Base-by-base conservation (phyloP, 2,329 filamentous ascomycete species). In the Fusarium verrucosum region DNA sequence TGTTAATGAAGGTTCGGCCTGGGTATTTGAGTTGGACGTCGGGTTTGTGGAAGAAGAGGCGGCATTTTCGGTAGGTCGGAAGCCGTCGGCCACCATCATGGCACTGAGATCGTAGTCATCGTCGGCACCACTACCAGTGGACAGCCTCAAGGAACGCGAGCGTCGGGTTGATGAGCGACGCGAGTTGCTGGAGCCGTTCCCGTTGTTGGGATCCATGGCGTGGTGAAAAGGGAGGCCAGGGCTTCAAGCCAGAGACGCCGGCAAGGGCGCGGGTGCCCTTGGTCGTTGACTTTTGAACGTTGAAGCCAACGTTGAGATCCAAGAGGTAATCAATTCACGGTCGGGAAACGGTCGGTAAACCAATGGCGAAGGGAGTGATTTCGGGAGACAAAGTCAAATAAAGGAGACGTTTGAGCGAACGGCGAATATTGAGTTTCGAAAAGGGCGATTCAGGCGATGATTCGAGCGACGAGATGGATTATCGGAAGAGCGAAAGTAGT, bases 61-160 rank as follows among this genome's bases (percentile, higher is more conserved):
- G 22, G 50, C 30, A 30, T 73, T 55, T 9, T 68, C 64, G n/a
- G 55, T 73, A 19, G 82, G 82, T 55, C 82, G 77, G 66, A 83
- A 85, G 47, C 83, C 83, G 69, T 85, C 83, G 16, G 84, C 81
- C 54, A 87, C 80, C 46, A 80, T 79, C 74, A 83, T 78, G 25
- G 80, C 82, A 44, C 76, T 76, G 70, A 85, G 68, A 65, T 82
- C 81, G 57, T 83, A 85, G 30, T 84, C 81, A 61, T 81, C 78
- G 49, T 81, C 77, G 40, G 55, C 65, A 51, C 74, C 65, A 65
- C 45, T 61, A 42, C 57, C 60, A 43, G 65, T 64, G 16, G 79
- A 80, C 46, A 76, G 61, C 64, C 78, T 77, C 49, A 76, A 73
- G 28, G 83, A 82, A 28, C 73, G 72, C 38, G 83, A 82, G 22